Evolutionary conservation across 257 asterid genomes (phyloP).

Genomic region (Dorcoceras hygrometricum): DNA sequence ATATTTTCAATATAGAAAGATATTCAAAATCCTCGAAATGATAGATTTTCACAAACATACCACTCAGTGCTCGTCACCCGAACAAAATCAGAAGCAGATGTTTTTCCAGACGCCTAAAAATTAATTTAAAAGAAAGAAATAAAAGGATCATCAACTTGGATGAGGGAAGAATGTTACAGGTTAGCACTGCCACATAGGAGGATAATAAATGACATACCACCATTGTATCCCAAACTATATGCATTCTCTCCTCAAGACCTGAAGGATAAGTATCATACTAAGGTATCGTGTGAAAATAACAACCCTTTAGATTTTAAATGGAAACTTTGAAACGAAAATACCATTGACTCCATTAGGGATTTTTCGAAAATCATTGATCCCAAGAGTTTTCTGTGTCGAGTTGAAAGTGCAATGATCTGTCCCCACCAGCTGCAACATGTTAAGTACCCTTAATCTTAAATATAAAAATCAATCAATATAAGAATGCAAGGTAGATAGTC

Average conservation of each 20-base stretch:
- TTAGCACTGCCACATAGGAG: conserved; percentile 14
- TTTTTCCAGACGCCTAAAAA: conserved; percentile 73
- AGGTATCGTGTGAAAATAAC: conserved; percentile 4
- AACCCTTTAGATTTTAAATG: conserved; percentile 8
- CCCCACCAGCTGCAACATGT: conserved; percentile 79
- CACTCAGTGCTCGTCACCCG: conserved; percentile 87
- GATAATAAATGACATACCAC: conserved; percentile 59
- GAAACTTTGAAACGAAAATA: conserved; percentile 25
- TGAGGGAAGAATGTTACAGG: background rate
- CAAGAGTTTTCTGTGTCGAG: conserved; percentile 80
- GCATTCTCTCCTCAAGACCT: conserved; percentile 99
- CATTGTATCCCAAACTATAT: conserved; percentile 92
- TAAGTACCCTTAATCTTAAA: conserved; percentile 15
- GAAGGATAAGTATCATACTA: conserved; percentile 15
- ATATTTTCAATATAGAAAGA: background rate
- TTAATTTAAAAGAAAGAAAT: conserved; percentile 18
- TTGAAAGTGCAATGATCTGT: conserved; percentile 97
- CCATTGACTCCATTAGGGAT: conserved; percentile 99
- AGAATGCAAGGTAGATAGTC: background rate
- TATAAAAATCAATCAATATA: background rate
- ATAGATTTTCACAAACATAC: conserved; percentile 36
- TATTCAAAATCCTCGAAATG: background rate
- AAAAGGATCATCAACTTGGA: background rate
- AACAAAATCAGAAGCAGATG: conserved; percentile 76
- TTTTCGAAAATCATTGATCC: conserved; percentile 84